Evolutionary conservation across 345 rosid genomes (phyloP).

Genomic region (Hibiscus trionum): DNA sequence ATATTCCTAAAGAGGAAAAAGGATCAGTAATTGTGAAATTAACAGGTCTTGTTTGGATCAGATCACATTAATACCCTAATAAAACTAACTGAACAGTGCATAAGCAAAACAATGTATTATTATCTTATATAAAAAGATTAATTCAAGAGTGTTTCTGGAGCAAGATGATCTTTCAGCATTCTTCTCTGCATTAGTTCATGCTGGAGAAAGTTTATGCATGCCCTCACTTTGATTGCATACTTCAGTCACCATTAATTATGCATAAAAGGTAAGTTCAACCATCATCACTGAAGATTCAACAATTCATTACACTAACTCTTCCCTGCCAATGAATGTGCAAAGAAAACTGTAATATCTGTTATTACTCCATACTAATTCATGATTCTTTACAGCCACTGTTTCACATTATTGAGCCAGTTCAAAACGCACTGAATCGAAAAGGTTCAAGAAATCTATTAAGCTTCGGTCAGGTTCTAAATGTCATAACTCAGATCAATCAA

Average conservation of each 20-base stretch:
- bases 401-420: not conserved
- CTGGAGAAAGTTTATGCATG: not conserved
- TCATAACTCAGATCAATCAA: not conserved
- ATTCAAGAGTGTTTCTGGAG: not conserved
- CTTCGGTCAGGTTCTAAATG: not conserved
- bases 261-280: not conserved
- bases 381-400: not conserved
- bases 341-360: not conserved
- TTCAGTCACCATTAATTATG: not conserved
- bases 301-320: not conserved
- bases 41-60: not conserved
- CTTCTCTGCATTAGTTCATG: not conserved
- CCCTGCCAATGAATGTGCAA: not conserved
- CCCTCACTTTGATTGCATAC: not conserved
- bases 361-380: not conserved
- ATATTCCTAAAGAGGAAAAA: slow-evolving; percentile 59
- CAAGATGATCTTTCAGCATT: slow-evolving; percentile 4
- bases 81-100: not conserved
- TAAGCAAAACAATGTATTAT: not conserved
- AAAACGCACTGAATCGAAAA: not conserved
- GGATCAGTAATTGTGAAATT: not conserved
- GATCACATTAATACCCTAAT: not conserved
- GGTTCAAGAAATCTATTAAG: slow-evolving; percentile 4
- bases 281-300: not conserved
- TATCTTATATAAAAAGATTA: not conserved